phyloP scores from a whole-genome alignment of 1,284 basidiomycete genomes.

The Fistulinella cinereoalba region DNA sequence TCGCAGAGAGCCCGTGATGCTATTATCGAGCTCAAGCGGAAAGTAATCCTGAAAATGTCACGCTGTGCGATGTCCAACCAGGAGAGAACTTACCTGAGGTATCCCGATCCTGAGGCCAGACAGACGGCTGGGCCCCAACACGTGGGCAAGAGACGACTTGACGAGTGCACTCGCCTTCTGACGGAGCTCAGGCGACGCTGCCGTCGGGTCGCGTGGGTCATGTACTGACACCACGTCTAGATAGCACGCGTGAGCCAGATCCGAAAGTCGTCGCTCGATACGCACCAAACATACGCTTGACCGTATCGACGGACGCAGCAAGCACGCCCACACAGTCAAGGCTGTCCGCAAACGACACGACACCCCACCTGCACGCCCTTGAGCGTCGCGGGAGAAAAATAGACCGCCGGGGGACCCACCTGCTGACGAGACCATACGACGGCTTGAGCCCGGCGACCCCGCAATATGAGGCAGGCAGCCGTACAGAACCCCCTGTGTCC shows the following conservation, averaged over 20 bases:
- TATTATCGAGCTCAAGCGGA: conserved; percentile 62
- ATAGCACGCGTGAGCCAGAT: conserved; percentile 1
- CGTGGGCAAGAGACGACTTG: conserved; percentile 18
- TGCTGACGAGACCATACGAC: conserved; percentile 88
- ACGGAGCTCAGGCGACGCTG: conserved; percentile 49
- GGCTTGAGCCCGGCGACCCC: conserved; percentile 93
- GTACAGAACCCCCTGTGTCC: conserved; percentile 93
- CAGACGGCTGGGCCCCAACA: conserved; percentile 12
- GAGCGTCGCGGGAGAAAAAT: conserved; percentile 11
- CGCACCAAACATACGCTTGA: conserved; percentile 61
- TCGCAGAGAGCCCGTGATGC: conserved; percentile 49
- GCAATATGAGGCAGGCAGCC: conserved; percentile 92
- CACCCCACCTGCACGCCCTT: conserved; percentile 68
- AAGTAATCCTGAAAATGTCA: conserved; percentile 67
- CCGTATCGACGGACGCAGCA: conserved; percentile 50
- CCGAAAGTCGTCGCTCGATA: background rate
- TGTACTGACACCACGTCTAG: conserved; percentile 62
- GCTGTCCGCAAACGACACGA: conserved; percentile 92
- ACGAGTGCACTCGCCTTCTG: conserved; percentile 17
- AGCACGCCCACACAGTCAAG: conserved; percentile 93
- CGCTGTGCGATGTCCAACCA: too few species aligned
- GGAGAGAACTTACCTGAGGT: conserved; percentile 43
- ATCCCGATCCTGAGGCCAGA: conserved; percentile 59
- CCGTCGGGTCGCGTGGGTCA: conserved; percentile 81
- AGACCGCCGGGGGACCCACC: conserved; percentile 43